Base-by-base conservation (phyloP, 805 yeast species). In the Starmerella bombi region DNA sequence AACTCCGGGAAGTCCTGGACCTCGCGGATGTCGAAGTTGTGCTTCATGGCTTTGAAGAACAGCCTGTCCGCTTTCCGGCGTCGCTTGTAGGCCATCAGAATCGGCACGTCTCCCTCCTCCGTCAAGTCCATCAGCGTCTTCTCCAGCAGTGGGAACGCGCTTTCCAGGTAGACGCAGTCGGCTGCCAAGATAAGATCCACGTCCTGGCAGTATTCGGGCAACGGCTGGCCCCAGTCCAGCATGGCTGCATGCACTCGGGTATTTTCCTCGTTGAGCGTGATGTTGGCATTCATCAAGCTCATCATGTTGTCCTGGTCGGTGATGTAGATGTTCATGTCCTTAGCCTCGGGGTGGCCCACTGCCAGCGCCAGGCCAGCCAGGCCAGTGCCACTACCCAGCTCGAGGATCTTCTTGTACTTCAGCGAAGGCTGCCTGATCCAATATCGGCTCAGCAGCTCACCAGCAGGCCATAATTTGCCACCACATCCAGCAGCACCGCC, bases 391-490 rank as follows among this genome's bases (percentile, higher is more conserved):
- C 72, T 64, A 0, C 79, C 79, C 15, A 73, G 55, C 46, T 73
- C 79, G 10, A 73, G 50, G 4, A 71, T 59, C 27, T 60, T 60
- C 14, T 43, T 43, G 25, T 43, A 39, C 5, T 39, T 43, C 1
- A 38, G 25, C 1, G 44, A 36, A 1, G 60, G 57, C 18, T 58
- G 52, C 14, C 58, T 44, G 34, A 55, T 51, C 43, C 71, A 45
- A 43, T 71, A 73, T 30, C 67, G 59, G 12, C 75, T 63, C 16
- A 73, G 57, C 34, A 72, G 57, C 40, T 72, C 74, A 15, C 78
- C 79, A 8, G 78, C 76, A 2, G 74, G 63, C 79, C 79, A 73
- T 4, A 73, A 60, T 42, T 71, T 68, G 3, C 79, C 79, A n/a
- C 79, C 79, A 54, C 78, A 74, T 2, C 79, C 79, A 4, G 65